A percentile compares a stretch with the other conserved stretches of the same genome.
phyloP scores from a whole-genome alignment of 306 rosid species.

The Rosa lucieae region DNA sequence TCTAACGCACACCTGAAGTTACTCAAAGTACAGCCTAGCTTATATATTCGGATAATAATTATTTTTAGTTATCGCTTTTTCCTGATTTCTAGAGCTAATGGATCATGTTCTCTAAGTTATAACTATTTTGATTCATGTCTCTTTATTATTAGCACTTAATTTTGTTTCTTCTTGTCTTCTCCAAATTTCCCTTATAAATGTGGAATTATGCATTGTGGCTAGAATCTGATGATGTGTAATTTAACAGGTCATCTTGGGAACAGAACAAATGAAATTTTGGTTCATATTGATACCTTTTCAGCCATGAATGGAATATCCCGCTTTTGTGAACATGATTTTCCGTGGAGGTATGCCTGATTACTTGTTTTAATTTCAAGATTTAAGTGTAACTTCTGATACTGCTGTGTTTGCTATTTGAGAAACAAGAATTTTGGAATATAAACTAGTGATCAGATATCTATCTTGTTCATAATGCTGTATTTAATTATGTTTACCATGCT shows the following conservation, averaged over 20 bases:
- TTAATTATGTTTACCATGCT: slow-evolving; percentile 3
- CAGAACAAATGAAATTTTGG: slow-evolving; percentile 54
- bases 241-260: slow-evolving; percentile 50
- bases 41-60: neutral
- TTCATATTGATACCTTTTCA: slow-evolving; percentile 92
- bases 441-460: neutral
- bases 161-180: neutral
- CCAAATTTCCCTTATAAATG: neutral
- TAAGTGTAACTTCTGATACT: neutral
- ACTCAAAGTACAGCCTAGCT: neutral
- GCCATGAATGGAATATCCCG: slow-evolving; percentile 98
- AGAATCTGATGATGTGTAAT: slow-evolving; percentile 19
- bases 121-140: neutral
- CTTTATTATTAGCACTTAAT: neutral
- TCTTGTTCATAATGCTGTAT: neutral
- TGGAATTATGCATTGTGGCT: slow-evolving; percentile 2
- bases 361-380: slow-evolving; percentile 10
- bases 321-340: slow-evolving; percentile 71
- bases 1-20: neutral
- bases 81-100: neutral
- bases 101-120: neutral
- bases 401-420: slow-evolving; percentile 9
- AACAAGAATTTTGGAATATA: slow-evolving; percentile 11
- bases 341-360: slow-evolving; percentile 70
- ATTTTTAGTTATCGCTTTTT: neutral